phyloP scores from a whole-genome alignment of 2,329 filamentous ascomycete species.

The Lithohypha guttulata region DNA sequence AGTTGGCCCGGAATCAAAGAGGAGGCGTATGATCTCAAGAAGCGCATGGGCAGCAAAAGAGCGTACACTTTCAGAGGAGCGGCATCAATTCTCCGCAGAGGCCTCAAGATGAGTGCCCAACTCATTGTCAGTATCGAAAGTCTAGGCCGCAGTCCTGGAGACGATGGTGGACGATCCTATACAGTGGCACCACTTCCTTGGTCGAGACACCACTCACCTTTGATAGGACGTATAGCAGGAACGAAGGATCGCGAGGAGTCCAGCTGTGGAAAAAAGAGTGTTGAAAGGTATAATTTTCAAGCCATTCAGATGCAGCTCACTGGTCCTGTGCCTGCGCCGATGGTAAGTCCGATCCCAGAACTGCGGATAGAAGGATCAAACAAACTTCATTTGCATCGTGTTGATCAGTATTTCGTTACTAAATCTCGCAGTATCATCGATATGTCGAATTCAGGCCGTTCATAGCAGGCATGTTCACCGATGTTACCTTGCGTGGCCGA shows the following conservation, averaged over 20 bases:
- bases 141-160: constrained; percentile 59
- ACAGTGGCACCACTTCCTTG: constrained; percentile 67
- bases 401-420: too few relatives aligned
- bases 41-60: constrained; percentile 75
- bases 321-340: constrained; percentile 65
- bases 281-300: constrained; percentile 57
- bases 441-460: constrained; percentile 90
- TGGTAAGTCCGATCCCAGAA: too few relatives aligned
- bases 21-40: constrained; percentile 61
- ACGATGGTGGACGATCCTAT: constrained; percentile 60
- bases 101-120: constrained; percentile 57
- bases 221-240: constrained; percentile 73
- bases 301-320: constrained; percentile 80
- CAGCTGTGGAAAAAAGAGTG: constrained; percentile 22
- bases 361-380: too few relatives aligned
- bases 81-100: constrained; percentile 50
- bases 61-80: constrained; percentile 67
- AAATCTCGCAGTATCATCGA: too few relatives aligned
- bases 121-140: constrained; percentile 65
- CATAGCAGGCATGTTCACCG: constrained; percentile 78
- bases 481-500: constrained; percentile 63
- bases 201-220: constrained; percentile 76
- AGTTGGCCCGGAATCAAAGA: constrained; percentile 59
- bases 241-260: constrained; percentile 55
- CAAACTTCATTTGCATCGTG: too few relatives aligned